Conservation (phyloP, 176 grass and related monocot genomes). For the Dactylis glomerata region DNA sequence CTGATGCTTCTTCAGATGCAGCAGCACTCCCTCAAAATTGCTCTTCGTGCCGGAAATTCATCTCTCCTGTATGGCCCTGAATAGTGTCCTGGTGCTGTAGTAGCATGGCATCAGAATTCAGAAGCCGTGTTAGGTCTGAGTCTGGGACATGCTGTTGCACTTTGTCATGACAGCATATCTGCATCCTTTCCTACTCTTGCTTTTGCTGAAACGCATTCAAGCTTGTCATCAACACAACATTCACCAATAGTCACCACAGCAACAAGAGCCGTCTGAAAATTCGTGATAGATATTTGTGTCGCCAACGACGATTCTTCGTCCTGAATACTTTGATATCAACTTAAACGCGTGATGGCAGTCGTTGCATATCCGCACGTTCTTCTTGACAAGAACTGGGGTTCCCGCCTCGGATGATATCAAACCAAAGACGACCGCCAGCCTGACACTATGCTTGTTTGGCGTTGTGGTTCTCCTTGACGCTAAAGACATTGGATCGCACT, state of each 20-base stretch:
- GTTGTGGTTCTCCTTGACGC: conserved; percentile 23
- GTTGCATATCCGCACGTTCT: conserved; percentile 85
- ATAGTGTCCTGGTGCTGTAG: not conserved
- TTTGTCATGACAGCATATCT: not conserved
- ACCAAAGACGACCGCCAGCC: conserved; percentile 66
- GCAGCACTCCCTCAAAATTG: not conserved
- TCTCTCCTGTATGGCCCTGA: too few species aligned
- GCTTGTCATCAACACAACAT: conserved; percentile 10
- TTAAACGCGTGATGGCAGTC: conserved; percentile 79
- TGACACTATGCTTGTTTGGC: conserved; percentile 70
- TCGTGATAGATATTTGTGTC: conserved; percentile 76
- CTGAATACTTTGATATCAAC: conserved; percentile 56
- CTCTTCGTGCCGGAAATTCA: not conserved
- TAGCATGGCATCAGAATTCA: not conserved
- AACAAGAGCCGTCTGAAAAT: conserved; percentile 76
- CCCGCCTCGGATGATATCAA: conserved; percentile 66
- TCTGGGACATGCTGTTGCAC: not conserved
- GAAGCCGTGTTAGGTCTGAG: not conserved
- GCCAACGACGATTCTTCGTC: conserved; percentile 67
- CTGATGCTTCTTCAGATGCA: not conserved
- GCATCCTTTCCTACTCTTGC: not conserved
- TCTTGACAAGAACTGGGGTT: conserved; percentile 71
- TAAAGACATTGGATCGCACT: conserved; percentile 8
- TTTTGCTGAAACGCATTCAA: not conserved
- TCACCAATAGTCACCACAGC: conserved; percentile 92